Evolutionary conservation across 2,329 filamentous ascomycete species (phyloP), one percentile per base, ranked within the genome.

Genomic region (Pseudonectria buxi): DNA sequence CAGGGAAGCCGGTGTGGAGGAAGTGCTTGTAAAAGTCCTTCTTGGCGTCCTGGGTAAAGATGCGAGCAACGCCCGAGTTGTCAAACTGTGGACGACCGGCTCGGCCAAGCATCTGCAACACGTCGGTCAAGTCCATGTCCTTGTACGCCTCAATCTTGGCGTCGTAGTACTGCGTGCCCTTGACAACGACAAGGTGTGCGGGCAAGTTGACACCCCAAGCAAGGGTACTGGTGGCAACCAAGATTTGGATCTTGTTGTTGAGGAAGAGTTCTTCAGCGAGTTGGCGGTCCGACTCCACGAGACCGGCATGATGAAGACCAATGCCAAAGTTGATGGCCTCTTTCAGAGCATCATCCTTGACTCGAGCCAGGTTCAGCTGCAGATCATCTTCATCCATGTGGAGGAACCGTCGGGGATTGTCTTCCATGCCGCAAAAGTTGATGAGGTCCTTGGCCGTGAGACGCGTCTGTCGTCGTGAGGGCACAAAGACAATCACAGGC

Each of bases 21-120:
- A 98, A 98, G 64, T 98, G 92, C 68, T 98, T 98, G 67, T 98
- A 98, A 62, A 98, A 98, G 40, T 94, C 87, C 64, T 98, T 98
- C 71, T 96, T 98, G 3, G 90, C 71, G 53, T 96, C 89, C 54
- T 98, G 89, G 0, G 92, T 98, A 56, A 98, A 95, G 56, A 98
- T 98, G 22, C 90, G 82, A 9, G 92, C 94, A 38, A 98, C 94
- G 47, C 94, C 92, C 0, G 89, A 94, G 35, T 82, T 85, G 61
- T 98, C 92, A 58, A 98, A 98, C 56, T 98, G 92, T 4, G 92
- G 92, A 44, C 92, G 84, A 12, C 92, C 92, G 10, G 92, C 92
- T 63, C 92, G 83, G 49, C 92, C 92, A 18, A 98, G 71, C 92
- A 98, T 98, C 63, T 98, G 92, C 43, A 98, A 68, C 24, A 98